A percentile compares a stretch with the other conserved stretches of the same genome.
Conservation (phyloP, 768 basidiomycete species). For the Russula olivacea region DNA sequence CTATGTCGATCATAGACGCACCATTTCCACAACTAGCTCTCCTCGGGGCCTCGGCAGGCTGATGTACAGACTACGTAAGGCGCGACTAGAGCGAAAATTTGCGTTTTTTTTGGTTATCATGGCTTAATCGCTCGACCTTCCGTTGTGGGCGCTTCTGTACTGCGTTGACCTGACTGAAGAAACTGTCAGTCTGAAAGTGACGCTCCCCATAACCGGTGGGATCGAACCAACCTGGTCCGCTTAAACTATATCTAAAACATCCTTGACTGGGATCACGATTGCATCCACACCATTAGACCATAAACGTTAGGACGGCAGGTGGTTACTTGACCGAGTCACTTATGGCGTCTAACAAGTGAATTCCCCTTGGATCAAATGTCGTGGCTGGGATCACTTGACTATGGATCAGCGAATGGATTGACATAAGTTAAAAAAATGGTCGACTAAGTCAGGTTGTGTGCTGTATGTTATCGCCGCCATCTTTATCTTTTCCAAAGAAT, state of each 20-base stretch:
- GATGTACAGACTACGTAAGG: background rate
- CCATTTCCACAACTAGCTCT: constrained; percentile 1
- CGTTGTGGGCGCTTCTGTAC: background rate
- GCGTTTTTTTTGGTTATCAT: background rate
- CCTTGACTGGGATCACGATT: background rate
- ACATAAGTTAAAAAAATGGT: background rate
- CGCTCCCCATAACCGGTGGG: background rate
- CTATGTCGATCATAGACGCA: constrained; percentile 2
- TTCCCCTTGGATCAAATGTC: background rate
- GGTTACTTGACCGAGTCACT: background rate
- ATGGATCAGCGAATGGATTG: background rate
- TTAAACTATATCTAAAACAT: background rate
- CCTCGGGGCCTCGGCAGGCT: background rate
- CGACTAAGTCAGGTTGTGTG: background rate
- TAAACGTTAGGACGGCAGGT: background rate
- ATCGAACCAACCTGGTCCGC: background rate
- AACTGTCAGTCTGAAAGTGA: background rate
- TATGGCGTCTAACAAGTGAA: background rate
- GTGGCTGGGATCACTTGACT: background rate
- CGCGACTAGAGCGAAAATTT: background rate
- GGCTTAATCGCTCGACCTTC: background rate
- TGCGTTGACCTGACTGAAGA: background rate
- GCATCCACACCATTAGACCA: background rate
- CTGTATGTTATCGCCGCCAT: constrained; percentile 1
- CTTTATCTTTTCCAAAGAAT: background rate